phyloP scores from a whole-genome alignment of 805 yeast genomes.

The Yarrowia sp. region DNA sequence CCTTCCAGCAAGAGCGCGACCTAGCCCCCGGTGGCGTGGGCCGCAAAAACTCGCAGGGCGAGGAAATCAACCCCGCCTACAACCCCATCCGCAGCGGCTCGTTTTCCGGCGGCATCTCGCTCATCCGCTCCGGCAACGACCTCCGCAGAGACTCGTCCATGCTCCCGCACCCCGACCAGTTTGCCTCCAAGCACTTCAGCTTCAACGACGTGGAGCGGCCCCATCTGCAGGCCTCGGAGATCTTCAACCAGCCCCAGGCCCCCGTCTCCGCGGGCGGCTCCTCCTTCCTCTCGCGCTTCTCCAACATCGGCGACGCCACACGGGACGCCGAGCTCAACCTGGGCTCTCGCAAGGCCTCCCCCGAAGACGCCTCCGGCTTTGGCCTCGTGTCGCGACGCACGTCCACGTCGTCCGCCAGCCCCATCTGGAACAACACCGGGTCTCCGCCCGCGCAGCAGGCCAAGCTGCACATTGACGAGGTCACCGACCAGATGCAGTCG shows the following conservation, averaged over 20 bases:
- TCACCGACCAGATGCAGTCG: conserved; percentile 24
- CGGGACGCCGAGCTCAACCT: conserved; percentile 37
- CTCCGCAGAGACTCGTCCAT: conserved; percentile 21
- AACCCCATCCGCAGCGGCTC: conserved; percentile 26
- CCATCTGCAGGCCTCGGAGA: background rate
- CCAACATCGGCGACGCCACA: conserved; percentile 37
- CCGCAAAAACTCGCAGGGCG: conserved; percentile 27
- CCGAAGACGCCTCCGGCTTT: conserved; percentile 11
- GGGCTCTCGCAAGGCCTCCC: conserved; percentile 17
- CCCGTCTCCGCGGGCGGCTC: background rate
- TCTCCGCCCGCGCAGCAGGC: conserved; percentile 14
- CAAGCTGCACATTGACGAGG: conserved; percentile 24
- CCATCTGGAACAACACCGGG: conserved; percentile 27
- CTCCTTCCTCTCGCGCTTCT: conserved; percentile 30
- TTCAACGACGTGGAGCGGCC: conserved; percentile 26
- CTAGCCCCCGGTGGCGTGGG: conserved; percentile 24
- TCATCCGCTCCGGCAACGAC: conserved; percentile 22
- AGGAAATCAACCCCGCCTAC: conserved; percentile 22
- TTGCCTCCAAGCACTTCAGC: conserved; percentile 13
- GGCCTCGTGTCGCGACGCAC: conserved; percentile 15
- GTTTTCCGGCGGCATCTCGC: conserved; percentile 24
- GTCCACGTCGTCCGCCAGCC: conserved; percentile 18
- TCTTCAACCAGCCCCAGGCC: conserved; percentile 15
- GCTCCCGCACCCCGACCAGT: conserved; percentile 18
- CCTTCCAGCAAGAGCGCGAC: conserved; percentile 20